Evolutionary conservation across 2,329 filamentous ascomycete genomes (phyloP).

Genomic region (Periconia sp.): DNA sequence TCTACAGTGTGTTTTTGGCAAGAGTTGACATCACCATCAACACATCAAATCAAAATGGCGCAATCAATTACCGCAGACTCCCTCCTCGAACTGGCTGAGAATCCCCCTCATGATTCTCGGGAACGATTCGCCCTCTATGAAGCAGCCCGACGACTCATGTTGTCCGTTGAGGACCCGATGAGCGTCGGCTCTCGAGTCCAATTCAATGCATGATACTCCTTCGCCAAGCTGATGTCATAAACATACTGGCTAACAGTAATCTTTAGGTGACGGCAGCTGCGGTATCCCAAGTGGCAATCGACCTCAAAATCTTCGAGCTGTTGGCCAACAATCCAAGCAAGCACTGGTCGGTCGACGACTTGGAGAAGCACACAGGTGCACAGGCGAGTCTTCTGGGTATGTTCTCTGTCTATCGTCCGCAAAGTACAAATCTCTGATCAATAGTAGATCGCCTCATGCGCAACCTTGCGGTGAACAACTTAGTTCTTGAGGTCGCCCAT

Average conservation of each 20-base stretch:
- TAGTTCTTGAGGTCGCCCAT: conserved; percentile 3
- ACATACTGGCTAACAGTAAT: neutral
- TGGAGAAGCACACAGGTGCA: conserved; percentile 6
- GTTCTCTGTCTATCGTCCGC: neutral
- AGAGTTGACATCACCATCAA: conserved; percentile 3
- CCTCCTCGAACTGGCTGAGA: conserved; percentile 6
- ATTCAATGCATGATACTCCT: conserved; percentile 3
- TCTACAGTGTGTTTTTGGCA: too few species aligned
- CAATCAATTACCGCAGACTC: conserved; percentile 5
- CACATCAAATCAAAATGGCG: conserved; percentile 5
- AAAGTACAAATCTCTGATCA: too few species aligned
- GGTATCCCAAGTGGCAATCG: conserved; percentile 6
- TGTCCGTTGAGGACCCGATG: conserved; percentile 6
- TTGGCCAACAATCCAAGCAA: conserved; percentile 5
- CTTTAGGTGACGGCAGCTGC: conserved; percentile 5
- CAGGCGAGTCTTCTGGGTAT: conserved; percentile 5
- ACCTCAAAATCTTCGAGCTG: conserved; percentile 7
- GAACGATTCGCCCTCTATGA: conserved; percentile 6
- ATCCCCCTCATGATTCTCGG: conserved; percentile 5
- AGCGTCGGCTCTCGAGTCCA: conserved; percentile 5
- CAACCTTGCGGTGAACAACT: conserved; percentile 5
- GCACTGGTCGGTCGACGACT: conserved; percentile 5
- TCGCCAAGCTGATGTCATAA: neutral
- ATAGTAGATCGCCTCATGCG: conserved; percentile 3
- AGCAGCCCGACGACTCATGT: conserved; percentile 5